Conservation (phyloP, 2,329 filamentous ascomycete species). For the Drechslerella stenobrocha region DNA sequence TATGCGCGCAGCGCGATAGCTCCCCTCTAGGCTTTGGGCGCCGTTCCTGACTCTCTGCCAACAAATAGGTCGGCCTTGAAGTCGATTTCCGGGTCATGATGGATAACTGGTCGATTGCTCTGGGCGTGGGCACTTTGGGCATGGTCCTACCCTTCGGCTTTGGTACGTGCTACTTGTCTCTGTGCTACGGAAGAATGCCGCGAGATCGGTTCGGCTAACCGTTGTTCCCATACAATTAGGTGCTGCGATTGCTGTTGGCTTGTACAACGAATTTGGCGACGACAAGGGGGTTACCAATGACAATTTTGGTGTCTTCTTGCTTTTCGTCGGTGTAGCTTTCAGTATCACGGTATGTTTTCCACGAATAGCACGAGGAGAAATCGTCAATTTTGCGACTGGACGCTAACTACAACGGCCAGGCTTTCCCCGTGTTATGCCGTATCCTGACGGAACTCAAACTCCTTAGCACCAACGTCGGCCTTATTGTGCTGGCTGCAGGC, state of each 20-base stretch:
- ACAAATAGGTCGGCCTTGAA: conserved; percentile 68
- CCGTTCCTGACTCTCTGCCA: neutral
- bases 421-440: conserved; percentile 86
- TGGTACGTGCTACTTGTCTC: conserved; percentile 60
- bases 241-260: conserved; percentile 72
- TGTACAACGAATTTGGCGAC: conserved; percentile 72
- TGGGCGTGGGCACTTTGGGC: conserved; percentile 75
- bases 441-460: conserved; percentile 90
- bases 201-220: neutral
- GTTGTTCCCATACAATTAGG: conserved; percentile 16
- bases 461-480: conserved; percentile 77
- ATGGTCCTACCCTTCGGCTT: conserved; percentile 82
- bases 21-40: no score
- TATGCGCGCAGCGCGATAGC: neutral
- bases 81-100: conserved; percentile 77
- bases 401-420: conserved; percentile 56
- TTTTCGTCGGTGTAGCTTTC: conserved; percentile 91
- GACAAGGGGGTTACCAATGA: conserved; percentile 57
- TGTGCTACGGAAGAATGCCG: neutral
- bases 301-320: conserved; percentile 60
- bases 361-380: neutral
- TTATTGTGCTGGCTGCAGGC: conserved; percentile 85
- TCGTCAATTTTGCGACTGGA: neutral
- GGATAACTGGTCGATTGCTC: conserved; percentile 77
- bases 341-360: conserved; percentile 72